Evolutionary conservation across 2,329 filamentous ascomycete species (phyloP).

Genomic region (Chaetomium olivaceum): DNA sequence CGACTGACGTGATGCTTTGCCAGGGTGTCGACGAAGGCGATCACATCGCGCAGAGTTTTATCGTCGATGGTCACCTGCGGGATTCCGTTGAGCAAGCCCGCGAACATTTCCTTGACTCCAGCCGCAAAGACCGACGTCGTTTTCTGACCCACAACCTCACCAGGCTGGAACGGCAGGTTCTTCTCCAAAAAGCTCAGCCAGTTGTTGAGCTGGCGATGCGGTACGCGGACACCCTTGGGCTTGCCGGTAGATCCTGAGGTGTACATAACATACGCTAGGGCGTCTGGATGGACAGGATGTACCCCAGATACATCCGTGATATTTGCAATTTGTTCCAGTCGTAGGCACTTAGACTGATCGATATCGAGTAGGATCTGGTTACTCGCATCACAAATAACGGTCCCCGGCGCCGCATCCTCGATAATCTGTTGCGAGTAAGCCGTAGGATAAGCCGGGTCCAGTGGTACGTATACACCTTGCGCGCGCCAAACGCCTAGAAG

Average conservation of each 20-base stretch:
- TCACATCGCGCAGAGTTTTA: slow-evolving; percentile 3
- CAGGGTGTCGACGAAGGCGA: slow-evolving; percentile 6
- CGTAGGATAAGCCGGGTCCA: slow-evolving; percentile 14
- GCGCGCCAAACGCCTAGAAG: slow-evolving; percentile 12
- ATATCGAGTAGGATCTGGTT: not conserved
- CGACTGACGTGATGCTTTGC: slow-evolving; percentile 9
- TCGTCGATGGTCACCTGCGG: slow-evolving; percentile 15
- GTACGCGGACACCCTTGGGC: slow-evolving; percentile 4
- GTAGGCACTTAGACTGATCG: not conserved
- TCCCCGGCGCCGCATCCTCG: not conserved
- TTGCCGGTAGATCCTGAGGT: slow-evolving; percentile 1
- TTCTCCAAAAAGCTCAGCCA: slow-evolving; percentile 8
- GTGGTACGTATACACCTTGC: slow-evolving; percentile 10
- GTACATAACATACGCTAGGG: slow-evolving; percentile 2
- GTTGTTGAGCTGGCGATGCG: slow-evolving; percentile 17
- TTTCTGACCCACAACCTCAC: slow-evolving; percentile 14
- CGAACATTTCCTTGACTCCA: slow-evolving; percentile 16
- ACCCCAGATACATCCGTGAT: not conserved
- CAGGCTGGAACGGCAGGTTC: slow-evolving; percentile 6
- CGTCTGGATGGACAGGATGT: not conserved
- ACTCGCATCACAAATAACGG: not conserved
- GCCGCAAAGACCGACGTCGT: slow-evolving; percentile 16
- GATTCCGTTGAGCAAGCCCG: slow-evolving; percentile 6
- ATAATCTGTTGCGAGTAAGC: slow-evolving; percentile 7
- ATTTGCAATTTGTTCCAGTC: not conserved